Evolutionary conservation across 139 green algal genomes (phyloP), one percentile per base, ranked within the genome.

Genomic region (Pleodorina starrii): DNA sequence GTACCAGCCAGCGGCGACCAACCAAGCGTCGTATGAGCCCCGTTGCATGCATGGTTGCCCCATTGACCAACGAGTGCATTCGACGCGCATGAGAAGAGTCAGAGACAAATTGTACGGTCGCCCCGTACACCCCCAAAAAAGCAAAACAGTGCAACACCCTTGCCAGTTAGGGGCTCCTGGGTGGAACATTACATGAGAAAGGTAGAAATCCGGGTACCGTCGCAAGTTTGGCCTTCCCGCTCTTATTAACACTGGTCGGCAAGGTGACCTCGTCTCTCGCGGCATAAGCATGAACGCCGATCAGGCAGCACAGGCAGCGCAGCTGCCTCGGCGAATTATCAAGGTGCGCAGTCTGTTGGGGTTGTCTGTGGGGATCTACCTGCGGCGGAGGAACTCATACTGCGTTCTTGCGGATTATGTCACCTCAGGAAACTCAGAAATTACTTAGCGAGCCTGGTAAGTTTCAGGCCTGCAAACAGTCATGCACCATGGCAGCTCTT

Each of bases 361-460:
- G 29, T n/a, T 51, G 3, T 50, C 50, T 48, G 16, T 16, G 36
- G 1, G 51, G 78, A 85, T 85, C 51, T 36, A 72, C 50, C 44
- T 63, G 44, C 25, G 51, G 32, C 51, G 35, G 21, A 35, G 75
- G 42, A 35, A 48, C 48, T 66, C 48, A 48, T 43, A n/a, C 29
- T 66, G 43, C 48, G 44, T 44, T 46, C 32, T 35, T 44, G 43
- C 27, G 12, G 51, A 50, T 25, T 38, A 51, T 36, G 40, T 51
- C 21, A 6, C 46, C 46, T 50, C 90, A 99, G 94, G 98, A 99
- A 87, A 99, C 97, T 12, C 98, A 99, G 91, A 94, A 98, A 40
- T 90, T 99, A n/a, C 83, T 99, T n/a, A 97, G 91, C 59, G 98
- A 99, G 83, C 98, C 98, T 89, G 96, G 96, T 97, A 68, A 16